Base-by-base conservation (phyloP, 768 basidiomycete species). In the Mycena metata region DNA sequence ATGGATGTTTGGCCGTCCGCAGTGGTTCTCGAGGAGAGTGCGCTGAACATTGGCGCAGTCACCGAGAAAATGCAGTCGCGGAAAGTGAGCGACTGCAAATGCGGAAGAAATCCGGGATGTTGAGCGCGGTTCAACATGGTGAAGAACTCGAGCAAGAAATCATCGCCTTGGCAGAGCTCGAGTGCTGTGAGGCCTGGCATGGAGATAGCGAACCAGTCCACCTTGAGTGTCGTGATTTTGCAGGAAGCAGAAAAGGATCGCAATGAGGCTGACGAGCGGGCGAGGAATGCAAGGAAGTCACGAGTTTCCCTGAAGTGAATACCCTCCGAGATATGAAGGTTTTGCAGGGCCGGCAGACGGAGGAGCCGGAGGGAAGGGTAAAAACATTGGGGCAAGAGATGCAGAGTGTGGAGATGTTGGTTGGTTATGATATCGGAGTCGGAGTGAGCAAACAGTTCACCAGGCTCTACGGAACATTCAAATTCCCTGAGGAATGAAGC, bases 121-220 rank as follows among this genome's bases (percentile, higher is more conserved):
- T 50, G 9, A 23, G 16, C 16, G 17, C 43, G 46, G 26, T 47
- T 36, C 30, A 64, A 21, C 12, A 17, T 26, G 21, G 46, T 11
- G 6, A 57, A 57, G 11, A 64, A 39, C 6, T n/a, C 54, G 23
- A 23, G 3, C 4, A 42, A 3, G 12, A 64, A 49, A 2, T 0
- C 17, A 21, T 2, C 2, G 2, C 8, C 9, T 13, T 43, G 45
- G 0, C 6, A 5, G 5, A 64, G 23, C 11, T 47, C 11, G 45
- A 64, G 17, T 1, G 41, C 23, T 26, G 54, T 57, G 23, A 64
- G 63, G 35, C 24, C 19, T 6, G 54, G 36, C 35, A 64, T 47
- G 33, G 17, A 9, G 23, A 43, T 21, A 30, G 39, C 10, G 39
- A 64, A 57, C 45, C 61, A 63, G 21, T 26, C 33, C 0, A 55